Evolutionary conservation across 805 yeast genomes (phyloP).

Genomic region (Babjeviella inositovora): DNA sequence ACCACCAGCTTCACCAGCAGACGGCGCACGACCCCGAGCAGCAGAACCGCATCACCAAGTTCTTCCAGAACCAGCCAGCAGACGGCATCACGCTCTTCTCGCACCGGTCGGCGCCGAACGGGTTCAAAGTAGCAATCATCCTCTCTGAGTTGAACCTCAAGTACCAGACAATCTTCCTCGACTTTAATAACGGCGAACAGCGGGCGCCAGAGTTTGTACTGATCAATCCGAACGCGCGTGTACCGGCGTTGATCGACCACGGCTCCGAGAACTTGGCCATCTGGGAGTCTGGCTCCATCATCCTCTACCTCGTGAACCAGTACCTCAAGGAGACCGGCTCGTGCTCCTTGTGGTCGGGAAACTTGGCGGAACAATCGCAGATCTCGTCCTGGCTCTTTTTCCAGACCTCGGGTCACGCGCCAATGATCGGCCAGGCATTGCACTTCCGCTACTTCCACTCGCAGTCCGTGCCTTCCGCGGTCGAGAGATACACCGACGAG

Average conservation of each 20-base stretch:
- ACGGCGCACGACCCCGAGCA: conserved; percentile 6
- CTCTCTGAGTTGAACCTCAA: conserved; percentile 68
- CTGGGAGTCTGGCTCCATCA: conserved; percentile 94
- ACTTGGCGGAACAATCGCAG: conserved; percentile 66
- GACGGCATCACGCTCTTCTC: conserved; percentile 79
- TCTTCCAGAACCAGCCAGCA: conserved; percentile 60
- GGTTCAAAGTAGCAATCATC: conserved; percentile 88
- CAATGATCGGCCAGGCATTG: conserved; percentile 96
- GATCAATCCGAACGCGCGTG: conserved; percentile 92
- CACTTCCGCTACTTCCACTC: conserved; percentile 89
- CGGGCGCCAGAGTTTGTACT: conserved; percentile 85
- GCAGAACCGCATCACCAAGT: conserved; percentile 36
- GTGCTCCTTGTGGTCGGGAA: conserved; percentile 70
- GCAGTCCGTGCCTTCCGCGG: conserved; percentile 73
- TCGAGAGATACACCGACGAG: conserved; percentile 82
- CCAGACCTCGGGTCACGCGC: conserved; percentile 95
- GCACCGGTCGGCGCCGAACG: conserved; percentile 84
- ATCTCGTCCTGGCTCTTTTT: conserved; percentile 83
- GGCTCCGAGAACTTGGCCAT: conserved; percentile 61
- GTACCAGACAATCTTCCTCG: conserved; percentile 71
- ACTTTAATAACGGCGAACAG: conserved; percentile 81
- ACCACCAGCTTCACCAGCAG: conserved; percentile 3
- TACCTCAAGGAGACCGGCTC: conserved; percentile 44
- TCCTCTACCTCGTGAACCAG: conserved; percentile 65
- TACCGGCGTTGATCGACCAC: conserved; percentile 90